phyloP scores from a whole-genome alignment of 441 rosid genomes.

The Melastoma candidum region DNA sequence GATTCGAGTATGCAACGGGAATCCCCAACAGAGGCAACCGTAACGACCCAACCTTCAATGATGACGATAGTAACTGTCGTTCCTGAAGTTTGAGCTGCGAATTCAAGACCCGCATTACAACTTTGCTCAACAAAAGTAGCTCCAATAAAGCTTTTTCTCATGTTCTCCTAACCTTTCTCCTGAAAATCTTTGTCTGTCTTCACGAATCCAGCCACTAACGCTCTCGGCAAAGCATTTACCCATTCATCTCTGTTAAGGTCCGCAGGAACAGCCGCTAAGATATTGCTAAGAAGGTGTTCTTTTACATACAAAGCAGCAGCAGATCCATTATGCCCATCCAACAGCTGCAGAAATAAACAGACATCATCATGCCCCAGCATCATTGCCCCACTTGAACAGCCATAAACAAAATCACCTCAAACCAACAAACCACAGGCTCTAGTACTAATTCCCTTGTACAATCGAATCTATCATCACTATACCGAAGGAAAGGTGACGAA shows the following conservation, averaged over 20 bases:
- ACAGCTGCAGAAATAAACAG: constrained; percentile 44
- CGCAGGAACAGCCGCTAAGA: constrained; percentile 68
- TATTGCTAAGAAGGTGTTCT: constrained; percentile 86
- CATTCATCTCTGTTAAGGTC: constrained; percentile 91
- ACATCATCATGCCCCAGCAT: background rate
- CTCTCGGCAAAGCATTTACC: constrained; percentile 89
- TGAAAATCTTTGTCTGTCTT: constrained; percentile 98
- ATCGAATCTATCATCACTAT: too few relatives aligned
- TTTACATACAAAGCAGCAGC: constrained; percentile 94
- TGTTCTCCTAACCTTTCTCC: constrained; percentile 38
- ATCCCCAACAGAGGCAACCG: constrained; percentile 98
- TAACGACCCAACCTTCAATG: constrained; percentile 85
- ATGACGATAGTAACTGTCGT: constrained; percentile 90
- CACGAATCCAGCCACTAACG: constrained; percentile 96
- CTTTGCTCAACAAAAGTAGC: too few relatives aligned
- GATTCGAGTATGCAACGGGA: constrained; percentile 97
- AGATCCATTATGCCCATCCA: constrained; percentile 98
- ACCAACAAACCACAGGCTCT: too few relatives aligned
- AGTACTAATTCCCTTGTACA: too few relatives aligned
- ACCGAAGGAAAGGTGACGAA: too few relatives aligned
- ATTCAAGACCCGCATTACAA: too few relatives aligned
- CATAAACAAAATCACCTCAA: too few relatives aligned
- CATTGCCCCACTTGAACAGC: too few relatives aligned
- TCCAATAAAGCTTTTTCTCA: too few relatives aligned
- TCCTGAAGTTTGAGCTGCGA: constrained; percentile 79